Evolutionary conservation across 495 filamentous ascomycete species (phyloP), one percentile per base, ranked within the genome.

Genomic region (Delitschia confertaspora): DNA sequence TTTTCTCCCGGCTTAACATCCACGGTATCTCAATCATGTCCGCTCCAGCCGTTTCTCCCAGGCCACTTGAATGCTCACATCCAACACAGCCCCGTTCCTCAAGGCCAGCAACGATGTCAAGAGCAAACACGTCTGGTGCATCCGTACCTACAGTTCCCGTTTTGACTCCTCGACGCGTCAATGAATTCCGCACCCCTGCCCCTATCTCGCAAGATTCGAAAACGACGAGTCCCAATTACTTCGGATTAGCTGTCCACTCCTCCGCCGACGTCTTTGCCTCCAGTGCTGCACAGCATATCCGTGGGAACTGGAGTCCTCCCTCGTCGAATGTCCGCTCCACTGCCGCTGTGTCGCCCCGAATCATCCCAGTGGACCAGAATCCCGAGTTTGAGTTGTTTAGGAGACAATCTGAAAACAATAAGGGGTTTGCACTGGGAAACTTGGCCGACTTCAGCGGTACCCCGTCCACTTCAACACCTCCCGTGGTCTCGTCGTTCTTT

Each of bases 141-240:
- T 31, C 33, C 26, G 32, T 25, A 14, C 16, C 41, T n/a, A 20
- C 45, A 9, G 35, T 35, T 4, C 34, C 43, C 0, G 26, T 48
- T 18, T 19, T 53, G 2, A 30, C 48, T 1, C 36, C 53, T 6
- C 43, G 40, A 6, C 39, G 35, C 23, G n/a, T 47, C 16, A 48
- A 52, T 32, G 52, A 56, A 1, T 3, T 33, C 16, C 38, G 40
- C 16, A 40, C 48, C n/a, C 47, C 53, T 8, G 21, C 27, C 32
- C 24, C 38, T 16, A 16, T 33, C 27, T 18, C 36, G 22, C 35
- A 45, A 16, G 53, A 39, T 16, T 61, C 56, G 32, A 63, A 67
- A 22, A 62, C 71, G 4, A 59, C 80, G 14, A 85, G 82, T 57
- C 81, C 85, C 14, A 85, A 81, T 58, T 94, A 95, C 62, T 95